A percentile compares a stretch with the other conserved stretches of the same genome.
Conservation (phyloP, 495 filamentous ascomycete species). For the Penicilliopsis zonata region DNA sequence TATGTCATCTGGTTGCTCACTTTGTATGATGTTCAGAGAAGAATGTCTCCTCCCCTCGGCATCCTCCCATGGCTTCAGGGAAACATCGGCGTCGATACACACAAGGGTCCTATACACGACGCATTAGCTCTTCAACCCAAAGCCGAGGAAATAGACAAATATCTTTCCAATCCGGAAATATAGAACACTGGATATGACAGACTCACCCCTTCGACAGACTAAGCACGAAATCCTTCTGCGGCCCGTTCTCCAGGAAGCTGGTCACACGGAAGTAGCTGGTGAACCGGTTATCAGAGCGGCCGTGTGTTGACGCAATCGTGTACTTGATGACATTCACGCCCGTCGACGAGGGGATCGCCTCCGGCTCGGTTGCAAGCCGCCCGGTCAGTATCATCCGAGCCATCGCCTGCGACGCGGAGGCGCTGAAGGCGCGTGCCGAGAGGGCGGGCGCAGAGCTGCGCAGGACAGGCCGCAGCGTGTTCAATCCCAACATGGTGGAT, state of each 20-base stretch:
- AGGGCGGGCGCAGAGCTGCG: slow-evolving; percentile 20
- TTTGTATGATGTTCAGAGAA: slow-evolving; percentile 54
- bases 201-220: slow-evolving; percentile 71
- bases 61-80: slow-evolving; percentile 47
- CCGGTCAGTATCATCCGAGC: slow-evolving; percentile 64
- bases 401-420: slow-evolving; percentile 29
- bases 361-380: slow-evolving; percentile 58
- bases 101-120: slow-evolving; percentile 42
- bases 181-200: slow-evolving; percentile 1
- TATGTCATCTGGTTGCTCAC: slow-evolving; percentile 29
- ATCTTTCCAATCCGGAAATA: neutral
- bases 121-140: neutral
- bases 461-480: slow-evolving; percentile 22
- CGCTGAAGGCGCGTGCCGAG: slow-evolving; percentile 46
- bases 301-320: slow-evolving; percentile 46
- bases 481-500: slow-evolving; percentile 42
- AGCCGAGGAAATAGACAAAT: neutral
- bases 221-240: slow-evolving; percentile 50
- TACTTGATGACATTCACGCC: slow-evolving; percentile 61
- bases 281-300: slow-evolving; percentile 45
- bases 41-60: slow-evolving; percentile 47
- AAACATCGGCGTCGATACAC: slow-evolving; percentile 62
- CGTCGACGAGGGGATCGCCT: slow-evolving; percentile 49
- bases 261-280: slow-evolving; percentile 70
- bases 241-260: slow-evolving; percentile 48